Percentiles rank a stretch among this genome's conserved stretches.
Evolutionary conservation across 2,329 filamentous ascomycete genomes (phyloP).

Genomic region (Endoconidiophora laricicola): DNA sequence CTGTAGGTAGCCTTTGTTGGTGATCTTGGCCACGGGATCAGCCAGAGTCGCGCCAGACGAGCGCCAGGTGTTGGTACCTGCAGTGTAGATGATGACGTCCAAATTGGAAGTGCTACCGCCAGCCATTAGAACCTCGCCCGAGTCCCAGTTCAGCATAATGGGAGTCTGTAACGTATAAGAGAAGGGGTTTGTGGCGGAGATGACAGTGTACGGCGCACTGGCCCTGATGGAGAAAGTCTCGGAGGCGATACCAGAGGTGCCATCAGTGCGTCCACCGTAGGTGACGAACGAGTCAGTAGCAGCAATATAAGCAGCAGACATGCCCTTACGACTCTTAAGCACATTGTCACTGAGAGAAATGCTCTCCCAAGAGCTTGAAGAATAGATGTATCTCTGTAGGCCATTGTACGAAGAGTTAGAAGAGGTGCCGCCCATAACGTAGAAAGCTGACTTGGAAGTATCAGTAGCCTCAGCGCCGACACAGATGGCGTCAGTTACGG

Average conservation of each 20-base stretch:
- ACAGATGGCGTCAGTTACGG: slow-evolving; percentile 61
- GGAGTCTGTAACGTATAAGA: slow-evolving; percentile 26
- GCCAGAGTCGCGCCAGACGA: slow-evolving; percentile 49
- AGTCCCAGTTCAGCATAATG: slow-evolving; percentile 58
- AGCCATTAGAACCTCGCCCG: slow-evolving; percentile 53
- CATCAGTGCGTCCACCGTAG: slow-evolving; percentile 59
- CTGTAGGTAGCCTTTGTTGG: slow-evolving; percentile 48
- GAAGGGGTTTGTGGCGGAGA: slow-evolving; percentile 16
- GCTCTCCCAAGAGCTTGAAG: slow-evolving; percentile 35
- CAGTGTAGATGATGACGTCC: slow-evolving; percentile 56
- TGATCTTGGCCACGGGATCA: slow-evolving; percentile 40
- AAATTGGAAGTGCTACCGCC: slow-evolving; percentile 49
- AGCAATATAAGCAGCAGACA: slow-evolving; percentile 60
- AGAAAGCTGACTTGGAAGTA: slow-evolving; percentile 46
- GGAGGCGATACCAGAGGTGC: slow-evolving; percentile 39
- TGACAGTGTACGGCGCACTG: slow-evolving; percentile 45
- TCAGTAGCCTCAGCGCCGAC: slow-evolving; percentile 51
- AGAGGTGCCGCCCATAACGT: slow-evolving; percentile 60
- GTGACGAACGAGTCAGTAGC: slow-evolving; percentile 56
- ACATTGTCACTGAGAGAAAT: slow-evolving; percentile 30
- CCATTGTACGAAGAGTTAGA: slow-evolving; percentile 44
- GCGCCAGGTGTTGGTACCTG: slow-evolving; percentile 42
- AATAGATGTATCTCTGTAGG: slow-evolving; percentile 49
- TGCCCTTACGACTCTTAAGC: slow-evolving; percentile 53
- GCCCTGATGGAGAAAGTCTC: slow-evolving; percentile 62